Evolutionary conservation across 2,329 filamentous ascomycete genomes (phyloP), one percentile per base, ranked within the genome.

Genomic region (Aplosporella prunicola): DNA sequence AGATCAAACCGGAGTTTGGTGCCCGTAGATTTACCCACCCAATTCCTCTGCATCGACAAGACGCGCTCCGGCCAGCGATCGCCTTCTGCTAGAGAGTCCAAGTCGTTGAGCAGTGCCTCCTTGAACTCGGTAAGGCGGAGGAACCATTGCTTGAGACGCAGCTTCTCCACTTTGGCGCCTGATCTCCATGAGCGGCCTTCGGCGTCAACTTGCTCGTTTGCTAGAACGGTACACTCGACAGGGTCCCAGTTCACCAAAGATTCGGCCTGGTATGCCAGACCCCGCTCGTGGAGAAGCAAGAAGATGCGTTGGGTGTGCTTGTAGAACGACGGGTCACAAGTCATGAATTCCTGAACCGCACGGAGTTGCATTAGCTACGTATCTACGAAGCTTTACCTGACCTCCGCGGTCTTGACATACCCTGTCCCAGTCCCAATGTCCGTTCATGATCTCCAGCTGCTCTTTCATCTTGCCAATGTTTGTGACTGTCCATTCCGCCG

Each of bases 151-250:
- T 82, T 85, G 32, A 93, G 66, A 47, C 75, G 74, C 42, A 76
- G 68, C 62, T 87, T 82, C 60, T 91, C 81, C 13, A 93, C 85
- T 55, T 82, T 79, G 33, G 83, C 86, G 8, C 86, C 86, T 1
- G 84, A 91, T 40, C 86, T 75, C 87, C 87, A 94, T 2, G 86
- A 93, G 49, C 69, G 76, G 20, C 87, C 87, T 52, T 85, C 80
- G 33, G 81, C 72, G 55, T 93, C 84, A n/a, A 93, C 85, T 61
- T 94, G 87, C 60, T 94, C 87, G 55, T 94, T 94, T 9, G 87
- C 87, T 42, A 94, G 67, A 11, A 94, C 87, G 0, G 87, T 94
- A 55, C 82, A 80, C 55, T 94, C 87, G 18, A 93, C 72, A 1
- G 87, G 87, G 48, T 93, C 87, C 63, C 84, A 94, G 60, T 94